Evolutionary conservation across 2,329 filamentous ascomycete genomes (phyloP).

Genomic region (Escovopsis sp.): DNA sequence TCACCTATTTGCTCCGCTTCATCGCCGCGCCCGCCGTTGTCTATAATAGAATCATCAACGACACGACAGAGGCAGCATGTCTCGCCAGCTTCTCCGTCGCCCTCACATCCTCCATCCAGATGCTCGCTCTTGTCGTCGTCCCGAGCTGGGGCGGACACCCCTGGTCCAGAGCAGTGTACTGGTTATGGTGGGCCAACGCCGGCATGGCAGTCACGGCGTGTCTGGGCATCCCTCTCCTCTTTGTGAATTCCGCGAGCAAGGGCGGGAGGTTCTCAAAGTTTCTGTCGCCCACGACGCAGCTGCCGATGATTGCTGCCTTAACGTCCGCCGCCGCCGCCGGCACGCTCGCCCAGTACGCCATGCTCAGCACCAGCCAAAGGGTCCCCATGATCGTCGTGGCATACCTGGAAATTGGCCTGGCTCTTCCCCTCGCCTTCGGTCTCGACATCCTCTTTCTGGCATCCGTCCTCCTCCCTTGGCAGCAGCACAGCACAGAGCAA

Average conservation of each 20-base stretch:
- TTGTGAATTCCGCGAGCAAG: slow-evolving; percentile 20
- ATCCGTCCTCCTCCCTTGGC: slow-evolving; percentile 15
- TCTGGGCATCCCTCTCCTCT: slow-evolving; percentile 19
- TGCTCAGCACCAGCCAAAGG: slow-evolving; percentile 14
- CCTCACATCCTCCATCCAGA: slow-evolving; percentile 14
- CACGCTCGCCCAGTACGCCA: slow-evolving; percentile 17
- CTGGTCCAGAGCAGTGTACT: slow-evolving; percentile 15
- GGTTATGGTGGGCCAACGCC: slow-evolving; percentile 24
- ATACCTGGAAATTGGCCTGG: slow-evolving; percentile 23
- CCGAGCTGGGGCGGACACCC: slow-evolving; percentile 7
- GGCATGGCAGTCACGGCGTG: slow-evolving; percentile 17
- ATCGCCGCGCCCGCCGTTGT: slow-evolving; percentile 18
- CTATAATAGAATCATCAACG: slow-evolving; percentile 13
- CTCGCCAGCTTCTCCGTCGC: slow-evolving; percentile 23
- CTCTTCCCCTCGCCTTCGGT: slow-evolving; percentile 16
- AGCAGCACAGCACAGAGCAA: neutral
- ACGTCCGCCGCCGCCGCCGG: slow-evolving; percentile 23
- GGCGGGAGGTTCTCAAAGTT: slow-evolving; percentile 13
- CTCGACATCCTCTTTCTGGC: slow-evolving; percentile 20
- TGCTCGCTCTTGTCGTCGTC: slow-evolving; percentile 11
- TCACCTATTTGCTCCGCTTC: slow-evolving; percentile 18
- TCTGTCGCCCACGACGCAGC: slow-evolving; percentile 19
- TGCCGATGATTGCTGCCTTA: slow-evolving; percentile 24
- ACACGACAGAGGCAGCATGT: slow-evolving; percentile 21
- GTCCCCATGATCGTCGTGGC: slow-evolving; percentile 25